Conservation (phyloP, 106 monocot genomes). For the Dioscorea dumetorum region DNA sequence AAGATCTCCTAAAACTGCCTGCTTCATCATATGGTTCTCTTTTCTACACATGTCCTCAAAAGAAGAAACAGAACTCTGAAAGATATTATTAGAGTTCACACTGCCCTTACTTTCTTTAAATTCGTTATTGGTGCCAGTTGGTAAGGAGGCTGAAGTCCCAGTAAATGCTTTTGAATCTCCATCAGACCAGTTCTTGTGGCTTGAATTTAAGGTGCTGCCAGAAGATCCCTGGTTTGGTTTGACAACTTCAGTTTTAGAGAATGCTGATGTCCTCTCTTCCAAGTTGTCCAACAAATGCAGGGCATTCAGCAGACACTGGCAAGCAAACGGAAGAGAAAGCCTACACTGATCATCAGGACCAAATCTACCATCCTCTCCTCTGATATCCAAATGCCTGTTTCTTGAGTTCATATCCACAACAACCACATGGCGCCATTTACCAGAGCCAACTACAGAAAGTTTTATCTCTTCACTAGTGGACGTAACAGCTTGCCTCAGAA, state of each 20-base stretch:
- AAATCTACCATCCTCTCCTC: constrained; percentile 20
- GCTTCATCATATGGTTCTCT: constrained; percentile 56
- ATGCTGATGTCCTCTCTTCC: constrained; percentile 16
- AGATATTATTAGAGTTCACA: constrained; percentile 19
- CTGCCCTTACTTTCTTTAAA: constrained; percentile 37
- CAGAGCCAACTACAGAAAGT: constrained; percentile 63
- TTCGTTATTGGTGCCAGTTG: constrained; percentile 28
- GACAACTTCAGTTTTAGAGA: constrained; percentile 9
- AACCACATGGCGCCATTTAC: constrained; percentile 56
- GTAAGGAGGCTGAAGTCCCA: not conserved
- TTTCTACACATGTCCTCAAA: constrained; percentile 56
- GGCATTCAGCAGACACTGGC: constrained; percentile 64
- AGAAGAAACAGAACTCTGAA: constrained; percentile 39
- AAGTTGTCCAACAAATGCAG: constrained; percentile 43
- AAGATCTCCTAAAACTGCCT: constrained; percentile 62
- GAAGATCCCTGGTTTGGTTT: not conserved
- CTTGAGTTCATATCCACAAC: constrained; percentile 27
- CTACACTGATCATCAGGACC: constrained; percentile 6
- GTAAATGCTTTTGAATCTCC: constrained; percentile 35
- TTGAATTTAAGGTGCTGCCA: constrained; percentile 14
- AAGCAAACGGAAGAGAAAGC: constrained; percentile 70
- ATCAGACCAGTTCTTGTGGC: constrained; percentile 13
- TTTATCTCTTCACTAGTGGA: constrained; percentile 24
- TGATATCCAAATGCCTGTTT: constrained; percentile 12
- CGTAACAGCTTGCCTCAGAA: constrained; percentile 16